Evolutionary conservation across 73 alveolate genomes (phyloP).

Genomic region (Urostyla sp.): DNA sequence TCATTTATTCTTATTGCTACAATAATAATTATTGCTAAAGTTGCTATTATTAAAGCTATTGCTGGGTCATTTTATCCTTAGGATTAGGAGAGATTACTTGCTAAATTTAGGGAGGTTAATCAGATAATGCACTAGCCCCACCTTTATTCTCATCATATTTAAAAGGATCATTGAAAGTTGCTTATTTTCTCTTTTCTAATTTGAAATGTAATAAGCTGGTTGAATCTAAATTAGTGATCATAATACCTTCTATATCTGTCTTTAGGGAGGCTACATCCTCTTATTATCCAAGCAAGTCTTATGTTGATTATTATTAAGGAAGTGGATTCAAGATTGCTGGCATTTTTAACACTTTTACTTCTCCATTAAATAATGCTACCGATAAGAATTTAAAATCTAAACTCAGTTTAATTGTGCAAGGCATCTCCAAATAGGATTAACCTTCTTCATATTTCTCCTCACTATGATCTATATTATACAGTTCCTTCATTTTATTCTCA

Average conservation of each 20-base stretch:
- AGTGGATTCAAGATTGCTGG: constrained; percentile 57
- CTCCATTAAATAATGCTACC: constrained; percentile 55
- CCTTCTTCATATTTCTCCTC: constrained; percentile 48
- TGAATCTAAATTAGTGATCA: neutral
- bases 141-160: neutral
- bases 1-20: too few relatives aligned
- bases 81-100: too few relatives aligned
- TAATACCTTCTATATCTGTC: constrained; percentile 17
- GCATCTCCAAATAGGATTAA: constrained; percentile 67
- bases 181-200: constrained; percentile 20
- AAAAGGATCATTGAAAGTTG: constrained; percentile 32
- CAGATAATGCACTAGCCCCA: constrained; percentile 49
- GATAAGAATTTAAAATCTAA: constrained; percentile 25
- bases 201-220: neutral
- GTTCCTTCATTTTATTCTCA: constrained; percentile 54
- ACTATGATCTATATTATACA: constrained; percentile 50
- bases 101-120: too few relatives aligned
- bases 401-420: constrained; percentile 57
- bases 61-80: too few relatives aligned
- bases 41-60: too few relatives aligned
- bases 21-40: too few relatives aligned
- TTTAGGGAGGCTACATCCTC: constrained; percentile 22
- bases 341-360: constrained; percentile 46
- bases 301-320: neutral
- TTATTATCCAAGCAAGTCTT: neutral